Evolutionary conservation across 108 stramenopile species (phyloP).

Genomic region (Cylindrotheca closterium): DNA sequence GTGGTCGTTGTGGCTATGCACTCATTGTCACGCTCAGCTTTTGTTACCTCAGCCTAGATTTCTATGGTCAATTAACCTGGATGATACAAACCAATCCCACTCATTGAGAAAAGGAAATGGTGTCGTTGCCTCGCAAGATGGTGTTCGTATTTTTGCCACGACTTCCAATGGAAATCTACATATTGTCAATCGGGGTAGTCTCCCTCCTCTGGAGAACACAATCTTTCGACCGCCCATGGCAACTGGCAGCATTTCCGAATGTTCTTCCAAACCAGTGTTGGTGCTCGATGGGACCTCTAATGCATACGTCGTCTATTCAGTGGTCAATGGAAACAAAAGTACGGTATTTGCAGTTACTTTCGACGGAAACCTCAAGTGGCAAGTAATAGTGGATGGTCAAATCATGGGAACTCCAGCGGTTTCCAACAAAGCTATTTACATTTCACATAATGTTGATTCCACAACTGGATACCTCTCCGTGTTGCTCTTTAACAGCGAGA

Average conservation of each 20-base stretch:
- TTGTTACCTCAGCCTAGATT: background rate
- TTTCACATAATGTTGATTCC: slow-evolving; percentile 23
- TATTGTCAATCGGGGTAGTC: slow-evolving; percentile 7
- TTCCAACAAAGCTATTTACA: slow-evolving; percentile 25
- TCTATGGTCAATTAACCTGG: background rate
- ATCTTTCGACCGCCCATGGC: slow-evolving; percentile 20
- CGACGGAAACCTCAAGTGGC: slow-evolving; percentile 37
- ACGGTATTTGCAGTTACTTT: slow-evolving; percentile 39
- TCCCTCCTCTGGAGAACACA: slow-evolving; percentile 4
- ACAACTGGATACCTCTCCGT: slow-evolving; percentile 22
- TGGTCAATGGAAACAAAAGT: slow-evolving; percentile 14
- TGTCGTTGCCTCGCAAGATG: slow-evolving; percentile 25
- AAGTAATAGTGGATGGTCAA: slow-evolving; percentile 16
- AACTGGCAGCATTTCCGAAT: slow-evolving; percentile 16
- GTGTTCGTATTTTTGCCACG: slow-evolving; percentile 30
- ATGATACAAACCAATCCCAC: slow-evolving; percentile 4
- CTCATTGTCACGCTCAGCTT: background rate
- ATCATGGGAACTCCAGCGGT: slow-evolving; percentile 37
- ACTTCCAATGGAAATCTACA: slow-evolving; percentile 42
- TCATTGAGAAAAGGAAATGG: slow-evolving; percentile 42
- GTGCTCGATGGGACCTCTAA: background rate
- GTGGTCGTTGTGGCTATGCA: background rate
- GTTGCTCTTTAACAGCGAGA: background rate
- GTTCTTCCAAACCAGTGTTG: slow-evolving; percentile 20
- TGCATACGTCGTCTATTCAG: slow-evolving; percentile 35